phyloP scores from a whole-genome alignment of 108 stramenopile genomes.

The Skeletonema marinoi region DNA sequence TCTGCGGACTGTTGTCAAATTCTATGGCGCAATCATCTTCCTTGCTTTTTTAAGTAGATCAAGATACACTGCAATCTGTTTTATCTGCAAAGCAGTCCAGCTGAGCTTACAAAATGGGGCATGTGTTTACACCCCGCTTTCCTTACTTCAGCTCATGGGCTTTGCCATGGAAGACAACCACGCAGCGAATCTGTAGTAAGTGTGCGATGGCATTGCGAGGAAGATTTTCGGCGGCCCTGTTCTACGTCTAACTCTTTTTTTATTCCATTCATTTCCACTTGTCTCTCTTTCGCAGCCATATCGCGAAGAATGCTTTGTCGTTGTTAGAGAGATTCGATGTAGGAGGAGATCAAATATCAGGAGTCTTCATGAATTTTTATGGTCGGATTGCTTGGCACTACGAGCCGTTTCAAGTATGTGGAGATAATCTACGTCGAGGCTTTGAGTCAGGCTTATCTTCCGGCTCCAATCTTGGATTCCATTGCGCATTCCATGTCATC shows the following conservation, averaged over 20 bases:
- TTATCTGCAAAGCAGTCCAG: not conserved
- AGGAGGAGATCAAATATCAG: not conserved
- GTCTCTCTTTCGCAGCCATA: not conserved
- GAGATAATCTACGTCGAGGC: not conserved
- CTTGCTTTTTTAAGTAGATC: not conserved
- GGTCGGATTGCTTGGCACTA: not conserved
- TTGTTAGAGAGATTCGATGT: not conserved
- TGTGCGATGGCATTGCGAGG: not conserved
- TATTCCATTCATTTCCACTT: not conserved
- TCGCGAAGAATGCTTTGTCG: not conserved
- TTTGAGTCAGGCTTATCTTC: not conserved
- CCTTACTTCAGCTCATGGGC: not conserved
- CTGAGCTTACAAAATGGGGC: conserved; percentile 10
- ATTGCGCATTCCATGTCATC: conserved; percentile 2
- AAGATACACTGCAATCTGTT: not conserved
- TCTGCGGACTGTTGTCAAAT: not conserved
- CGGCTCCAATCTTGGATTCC: not conserved
- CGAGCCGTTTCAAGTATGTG: not conserved
- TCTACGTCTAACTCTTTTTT: no score
- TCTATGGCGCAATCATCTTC: not conserved
- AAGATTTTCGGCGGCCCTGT: no score
- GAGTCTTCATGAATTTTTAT: not conserved
- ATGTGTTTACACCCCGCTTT: conserved; percentile 10
- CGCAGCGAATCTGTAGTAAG: not conserved
- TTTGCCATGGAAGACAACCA: not conserved